A percentile compares a stretch with the other conserved stretches of the same genome.
Evolutionary conservation across 176 grass and related monocot species (phyloP).

Genomic region (Dendrocalamus sinicus): DNA sequence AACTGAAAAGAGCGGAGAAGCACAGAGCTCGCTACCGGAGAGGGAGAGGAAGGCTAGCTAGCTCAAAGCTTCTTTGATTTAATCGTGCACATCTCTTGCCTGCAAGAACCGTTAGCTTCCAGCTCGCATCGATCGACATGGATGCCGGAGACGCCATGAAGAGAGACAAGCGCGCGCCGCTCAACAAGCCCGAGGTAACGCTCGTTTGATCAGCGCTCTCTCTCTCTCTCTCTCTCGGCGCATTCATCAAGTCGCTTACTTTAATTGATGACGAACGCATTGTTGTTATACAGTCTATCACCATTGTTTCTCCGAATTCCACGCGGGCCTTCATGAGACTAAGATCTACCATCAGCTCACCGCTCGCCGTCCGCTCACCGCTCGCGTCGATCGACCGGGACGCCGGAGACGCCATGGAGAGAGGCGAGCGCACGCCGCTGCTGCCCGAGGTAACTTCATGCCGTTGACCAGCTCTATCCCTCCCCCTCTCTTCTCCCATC

Average conservation of each 20-base stretch:
- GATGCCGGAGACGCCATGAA: neutral
- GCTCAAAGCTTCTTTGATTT: too few relatives aligned
- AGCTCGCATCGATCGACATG: neutral
- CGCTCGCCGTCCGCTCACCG: neutral
- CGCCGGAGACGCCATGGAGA: conserved; percentile 40
- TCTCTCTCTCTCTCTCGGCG: too few relatives aligned
- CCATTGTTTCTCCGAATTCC: neutral
- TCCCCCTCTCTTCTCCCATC: neutral
- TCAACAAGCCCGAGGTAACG: neutral
- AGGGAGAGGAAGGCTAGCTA: too few relatives aligned
- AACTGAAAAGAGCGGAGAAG: neutral
- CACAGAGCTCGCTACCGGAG: too few relatives aligned
- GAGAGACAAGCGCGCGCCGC: neutral
- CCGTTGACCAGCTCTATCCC: neutral
- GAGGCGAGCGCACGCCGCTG: conserved; percentile 9
- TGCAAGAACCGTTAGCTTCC: neutral
- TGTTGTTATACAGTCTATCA: neutral
- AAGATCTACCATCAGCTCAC: neutral
- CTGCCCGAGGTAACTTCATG: conserved; percentile 7
- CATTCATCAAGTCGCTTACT: neutral
- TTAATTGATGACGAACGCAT: neutral
- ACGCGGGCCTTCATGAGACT: neutral
- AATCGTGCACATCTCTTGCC: too few relatives aligned
- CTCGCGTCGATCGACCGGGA: neutral
- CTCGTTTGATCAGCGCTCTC: neutral